phyloP scores from a whole-genome alignment of 768 basidiomycete genomes.

The Bullera alba region DNA sequence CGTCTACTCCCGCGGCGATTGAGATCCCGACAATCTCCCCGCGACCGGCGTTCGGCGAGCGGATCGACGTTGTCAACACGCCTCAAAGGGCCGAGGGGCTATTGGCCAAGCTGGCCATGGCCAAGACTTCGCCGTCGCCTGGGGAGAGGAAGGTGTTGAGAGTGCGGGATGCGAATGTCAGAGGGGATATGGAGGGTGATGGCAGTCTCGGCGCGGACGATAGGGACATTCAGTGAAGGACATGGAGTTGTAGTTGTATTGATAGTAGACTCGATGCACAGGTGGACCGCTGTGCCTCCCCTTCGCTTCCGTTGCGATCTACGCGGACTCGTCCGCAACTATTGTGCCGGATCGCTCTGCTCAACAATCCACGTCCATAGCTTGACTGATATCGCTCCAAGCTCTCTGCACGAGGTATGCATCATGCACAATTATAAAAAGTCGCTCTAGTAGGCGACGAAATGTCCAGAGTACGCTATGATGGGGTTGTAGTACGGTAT shows the following conservation, averaged over 20 bases:
- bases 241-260: not conserved
- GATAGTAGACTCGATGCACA: not conserved
- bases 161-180: conserved; percentile 7
- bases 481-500: too few species aligned
- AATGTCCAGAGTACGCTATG: too few species aligned
- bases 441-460: too few species aligned
- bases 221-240: not conserved
- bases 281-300: not conserved
- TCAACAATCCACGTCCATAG: not conserved
- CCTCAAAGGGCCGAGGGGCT: not conserved
- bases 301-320: not conserved
- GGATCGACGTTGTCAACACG: not conserved
- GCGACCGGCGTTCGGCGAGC: not conserved
- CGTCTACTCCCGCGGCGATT: not conserved
- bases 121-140: not conserved
- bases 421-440: too few species aligned
- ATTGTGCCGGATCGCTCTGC: not conserved
- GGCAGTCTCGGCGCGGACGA: not conserved
- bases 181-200: not conserved
- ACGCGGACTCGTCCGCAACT: not conserved
- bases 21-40: not conserved
- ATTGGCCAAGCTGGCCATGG: not conserved
- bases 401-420: too few species aligned
- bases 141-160: conserved; percentile 4
- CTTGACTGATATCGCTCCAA: not conserved